Percentiles rank a stretch among this genome's conserved stretches.
phyloP scores from a whole-genome alignment of 805 yeast genomes.

The Pichia cabralensis region DNA sequence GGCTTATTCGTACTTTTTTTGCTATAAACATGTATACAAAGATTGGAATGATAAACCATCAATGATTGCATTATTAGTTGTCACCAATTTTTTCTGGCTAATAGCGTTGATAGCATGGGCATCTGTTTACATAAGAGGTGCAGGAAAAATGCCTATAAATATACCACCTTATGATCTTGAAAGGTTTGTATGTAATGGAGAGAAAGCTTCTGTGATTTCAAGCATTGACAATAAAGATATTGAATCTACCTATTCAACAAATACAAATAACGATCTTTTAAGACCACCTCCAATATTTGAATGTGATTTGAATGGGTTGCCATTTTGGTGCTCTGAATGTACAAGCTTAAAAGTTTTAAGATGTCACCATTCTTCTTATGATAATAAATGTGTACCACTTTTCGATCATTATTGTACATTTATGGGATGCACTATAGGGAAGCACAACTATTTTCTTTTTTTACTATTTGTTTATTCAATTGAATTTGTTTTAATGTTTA shows the following conservation, averaged over 20 bases:
- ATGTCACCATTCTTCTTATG: slow-evolving; percentile 55
- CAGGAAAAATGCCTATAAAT: slow-evolving; percentile 37
- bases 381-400: slow-evolving; percentile 50
- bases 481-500: slow-evolving; percentile 28
- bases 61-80: slow-evolving; percentile 26
- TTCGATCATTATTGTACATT: slow-evolving; percentile 83
- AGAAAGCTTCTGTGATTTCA: too few relatives aligned
- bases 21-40: slow-evolving; percentile 28
- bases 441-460: slow-evolving; percentile 51
- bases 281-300: slow-evolving; percentile 49
- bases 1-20: slow-evolving; percentile 21
- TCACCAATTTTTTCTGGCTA: slow-evolving; percentile 20
- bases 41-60: slow-evolving; percentile 28
- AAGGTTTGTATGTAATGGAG: slow-evolving; percentile 18
- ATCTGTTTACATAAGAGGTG: slow-evolving; percentile 39
- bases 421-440: slow-evolving; percentile 67
- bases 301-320: slow-evolving; percentile 67
- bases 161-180: slow-evolving; percentile 28
- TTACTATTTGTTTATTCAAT: slow-evolving; percentile 38
- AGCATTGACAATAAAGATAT: too few relatives aligned
- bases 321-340: slow-evolving; percentile 67
- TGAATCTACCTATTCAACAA: too few relatives aligned
- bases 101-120: slow-evolving; percentile 33
- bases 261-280: slow-evolving; percentile 16
- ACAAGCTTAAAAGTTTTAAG: slow-evolving; percentile 55